Evolutionary conservation across 495 filamentous ascomycete genomes (phyloP).

Genomic region (Penicillium coffeae): DNA sequence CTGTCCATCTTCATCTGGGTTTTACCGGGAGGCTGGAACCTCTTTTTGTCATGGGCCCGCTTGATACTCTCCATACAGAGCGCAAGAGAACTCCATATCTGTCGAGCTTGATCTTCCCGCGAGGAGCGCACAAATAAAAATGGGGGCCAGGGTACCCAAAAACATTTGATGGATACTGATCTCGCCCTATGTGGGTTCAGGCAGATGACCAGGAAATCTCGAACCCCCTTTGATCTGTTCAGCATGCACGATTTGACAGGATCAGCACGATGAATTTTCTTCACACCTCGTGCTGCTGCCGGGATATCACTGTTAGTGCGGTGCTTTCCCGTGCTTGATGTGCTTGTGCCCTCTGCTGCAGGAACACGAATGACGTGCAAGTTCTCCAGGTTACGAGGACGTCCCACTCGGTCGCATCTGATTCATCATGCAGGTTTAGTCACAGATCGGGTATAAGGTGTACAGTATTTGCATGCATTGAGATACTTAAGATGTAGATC

Average conservation of each 20-base stretch:
- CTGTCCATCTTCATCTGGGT: slow-evolving; percentile 4
- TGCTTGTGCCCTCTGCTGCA: not conserved
- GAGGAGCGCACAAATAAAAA: not conserved
- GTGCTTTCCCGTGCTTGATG: not conserved
- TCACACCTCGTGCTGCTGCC: not conserved
- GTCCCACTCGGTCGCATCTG: not conserved
- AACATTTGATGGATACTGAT: not conserved
- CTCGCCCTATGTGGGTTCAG: not conserved
- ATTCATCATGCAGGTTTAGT: not conserved
- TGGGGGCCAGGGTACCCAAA: not conserved
- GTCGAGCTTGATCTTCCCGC: slow-evolving; percentile 1
- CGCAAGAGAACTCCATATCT: not conserved
- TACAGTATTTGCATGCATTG: too few relatives aligned
- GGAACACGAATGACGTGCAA: not conserved
- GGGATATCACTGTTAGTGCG: not conserved
- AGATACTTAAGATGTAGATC: not conserved
- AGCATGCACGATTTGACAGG: slow-evolving; percentile 5
- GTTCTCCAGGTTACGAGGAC: not conserved
- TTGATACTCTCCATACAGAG: not conserved
- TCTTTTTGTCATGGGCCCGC: not conserved
- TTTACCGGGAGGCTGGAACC: not conserved
- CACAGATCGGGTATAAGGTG: not conserved
- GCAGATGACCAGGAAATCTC: too few relatives aligned
- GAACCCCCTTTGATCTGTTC: too few relatives aligned
- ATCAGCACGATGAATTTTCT: not conserved